phyloP scores from a whole-genome alignment of 169 alveolate species.

The Cystoisospora suis region DNA sequence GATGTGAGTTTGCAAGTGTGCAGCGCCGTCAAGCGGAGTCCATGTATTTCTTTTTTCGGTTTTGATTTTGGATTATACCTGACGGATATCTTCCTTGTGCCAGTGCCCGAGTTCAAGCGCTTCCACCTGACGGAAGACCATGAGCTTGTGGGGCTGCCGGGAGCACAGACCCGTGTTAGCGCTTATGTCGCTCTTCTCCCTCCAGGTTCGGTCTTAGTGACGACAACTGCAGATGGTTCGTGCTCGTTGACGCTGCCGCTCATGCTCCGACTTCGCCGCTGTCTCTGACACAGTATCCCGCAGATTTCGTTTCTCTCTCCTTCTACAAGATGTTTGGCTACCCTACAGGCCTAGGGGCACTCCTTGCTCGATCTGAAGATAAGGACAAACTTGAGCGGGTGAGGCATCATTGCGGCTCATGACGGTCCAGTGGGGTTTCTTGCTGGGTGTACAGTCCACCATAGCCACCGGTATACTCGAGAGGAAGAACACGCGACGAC shows the following conservation, averaged over 20 bases:
- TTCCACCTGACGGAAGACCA: too few relatives aligned
- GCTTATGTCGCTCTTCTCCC: background rate
- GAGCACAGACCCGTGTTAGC: too few relatives aligned
- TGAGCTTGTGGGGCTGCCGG: too few relatives aligned
- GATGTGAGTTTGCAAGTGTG: too few relatives aligned
- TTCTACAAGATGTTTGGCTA: slow-evolving; percentile 75
- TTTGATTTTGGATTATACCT: too few relatives aligned
- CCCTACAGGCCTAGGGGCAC: slow-evolving; percentile 76
- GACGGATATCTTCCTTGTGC: background rate
- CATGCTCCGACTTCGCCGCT: slow-evolving; percentile 68
- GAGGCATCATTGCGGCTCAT: too few relatives aligned
- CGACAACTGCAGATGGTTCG: slow-evolving; percentile 68
- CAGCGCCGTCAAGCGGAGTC: too few relatives aligned
- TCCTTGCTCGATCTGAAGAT: slow-evolving; percentile 48
- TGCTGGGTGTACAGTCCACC: too few relatives aligned
- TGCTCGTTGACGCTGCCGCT: slow-evolving; percentile 73
- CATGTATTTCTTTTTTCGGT: too few relatives aligned
- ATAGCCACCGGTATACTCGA: too few relatives aligned
- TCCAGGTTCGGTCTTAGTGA: slow-evolving; percentile 63
- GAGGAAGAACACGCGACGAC: too few relatives aligned
- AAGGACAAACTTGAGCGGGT: slow-evolving; percentile 60
- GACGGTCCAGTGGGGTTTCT: too few relatives aligned
- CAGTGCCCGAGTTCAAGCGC: background rate
- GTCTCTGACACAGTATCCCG: slow-evolving; percentile 54
- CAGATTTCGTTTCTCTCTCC: slow-evolving; percentile 72